Evolutionary conservation across 2,329 filamentous ascomycete genomes (phyloP), one percentile per base, ranked within the genome.

Genomic region (Rhinocladiella mackenziei): DNA sequence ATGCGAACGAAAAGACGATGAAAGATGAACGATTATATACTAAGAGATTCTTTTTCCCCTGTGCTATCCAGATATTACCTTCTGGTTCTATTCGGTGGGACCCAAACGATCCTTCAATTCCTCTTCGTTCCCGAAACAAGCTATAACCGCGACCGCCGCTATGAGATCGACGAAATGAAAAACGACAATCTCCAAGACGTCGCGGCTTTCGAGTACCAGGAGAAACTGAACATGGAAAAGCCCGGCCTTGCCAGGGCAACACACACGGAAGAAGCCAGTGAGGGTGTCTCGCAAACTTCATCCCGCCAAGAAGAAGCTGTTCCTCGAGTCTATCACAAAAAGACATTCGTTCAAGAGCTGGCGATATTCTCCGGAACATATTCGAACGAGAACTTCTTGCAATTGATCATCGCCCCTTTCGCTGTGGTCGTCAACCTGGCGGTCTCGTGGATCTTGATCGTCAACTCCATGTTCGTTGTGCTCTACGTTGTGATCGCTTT

Each of bases 401-500:
- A 40, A 28, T 3, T 45, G 36, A 14, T 45, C 28, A 7, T 45
- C 22, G 8, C 14, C 1, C 43, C 43, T 11, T 45, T 45, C 37
- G 20, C 13, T 19, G 32, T 40, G 2, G 9, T 40, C 2, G n/a
- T 68, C 3, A 55, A 62, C 13, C 40, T 66, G 1, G 61, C 62
- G 2, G 31, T 48, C 19, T 4, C 33, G 17, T 34, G 33, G 26
- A 8, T 19, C 14, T 6, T 36, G 14, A 4, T 33, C 23, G 13
- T 33, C 20, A n/a, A 25, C 25, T 6, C 22, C 23, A 14, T 36
- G 13, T 8, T 26, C n/a, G 6, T n/a, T 11, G 10, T 25, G 15
- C 3, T 26, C 14, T 26, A 8, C 4, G 23, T 39, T 4, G 33
- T 30, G 5, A 15, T 26, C 13, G 20, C 39, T 7, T 19, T 37